Evolutionary conservation across 139 green algal genomes (phyloP).

Genomic region (Ettlia oleoabundans): DNA sequence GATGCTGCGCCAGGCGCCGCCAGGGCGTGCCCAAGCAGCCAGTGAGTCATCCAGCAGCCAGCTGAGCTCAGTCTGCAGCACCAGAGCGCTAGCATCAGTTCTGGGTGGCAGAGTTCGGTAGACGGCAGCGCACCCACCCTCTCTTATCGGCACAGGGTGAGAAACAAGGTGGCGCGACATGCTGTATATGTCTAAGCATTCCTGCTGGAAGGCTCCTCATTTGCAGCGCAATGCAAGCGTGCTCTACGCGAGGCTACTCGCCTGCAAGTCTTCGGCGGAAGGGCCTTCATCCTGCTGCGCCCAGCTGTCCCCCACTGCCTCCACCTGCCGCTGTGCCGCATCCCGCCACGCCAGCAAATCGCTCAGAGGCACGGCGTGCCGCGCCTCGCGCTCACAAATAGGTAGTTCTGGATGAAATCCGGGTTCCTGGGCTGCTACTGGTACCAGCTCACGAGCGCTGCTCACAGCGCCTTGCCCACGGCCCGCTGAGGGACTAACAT

Average conservation of each 20-base stretch:
- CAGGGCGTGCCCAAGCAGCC: constrained; percentile 17
- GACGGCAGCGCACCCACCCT: background rate
- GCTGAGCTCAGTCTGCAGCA: constrained; percentile 65
- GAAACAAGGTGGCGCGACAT: no score
- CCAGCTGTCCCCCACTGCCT: constrained; percentile 21
- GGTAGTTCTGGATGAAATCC: constrained; percentile 5
- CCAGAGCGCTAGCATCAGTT: no score
- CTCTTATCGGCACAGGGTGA: no score
- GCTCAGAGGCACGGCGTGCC: background rate
- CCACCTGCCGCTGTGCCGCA: background rate
- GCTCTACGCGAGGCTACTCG: no score
- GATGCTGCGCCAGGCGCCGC: constrained; percentile 23
- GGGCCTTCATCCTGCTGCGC: constrained; percentile 21
- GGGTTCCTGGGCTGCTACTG: background rate
- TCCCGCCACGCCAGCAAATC: constrained; percentile 28
- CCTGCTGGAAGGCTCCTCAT: no score
- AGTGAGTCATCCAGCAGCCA: constrained; percentile 81
- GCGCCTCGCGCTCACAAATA: constrained; percentile 39
- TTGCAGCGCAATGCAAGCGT: no score
- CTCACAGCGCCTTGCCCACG: background rate
- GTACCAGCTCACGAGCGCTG: background rate
- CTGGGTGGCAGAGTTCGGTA: no score
- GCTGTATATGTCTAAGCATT: no score
- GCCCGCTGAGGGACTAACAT: background rate
- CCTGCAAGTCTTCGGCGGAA: constrained; percentile 30